A percentile compares a stretch with the other conserved stretches of the same genome.
Evolutionary conservation across 208 protist genomes (phyloP).

Genomic region (Entamoeba moshkovskii): DNA sequence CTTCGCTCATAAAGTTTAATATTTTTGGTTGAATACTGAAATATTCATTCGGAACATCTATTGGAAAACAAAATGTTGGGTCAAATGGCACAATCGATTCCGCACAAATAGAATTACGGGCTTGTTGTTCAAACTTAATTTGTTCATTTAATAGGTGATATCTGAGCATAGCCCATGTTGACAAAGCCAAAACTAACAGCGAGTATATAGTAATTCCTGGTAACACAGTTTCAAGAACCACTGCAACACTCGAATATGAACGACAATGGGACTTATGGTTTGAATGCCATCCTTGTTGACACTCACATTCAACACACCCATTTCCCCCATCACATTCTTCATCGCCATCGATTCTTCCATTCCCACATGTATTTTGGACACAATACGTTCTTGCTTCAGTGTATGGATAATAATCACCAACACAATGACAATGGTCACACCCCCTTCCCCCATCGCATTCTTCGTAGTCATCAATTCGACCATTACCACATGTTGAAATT

Average conservation of each 20-base stretch:
- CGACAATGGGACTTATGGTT: background rate
- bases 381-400: background rate
- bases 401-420: background rate
- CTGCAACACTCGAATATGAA: background rate
- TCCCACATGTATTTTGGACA: background rate
- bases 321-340: background rate
- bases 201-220: background rate
- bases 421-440: background rate
- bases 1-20: background rate
- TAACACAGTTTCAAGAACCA: background rate
- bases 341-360: background rate
- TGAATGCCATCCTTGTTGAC: background rate
- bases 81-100: background rate
- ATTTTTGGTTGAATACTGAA: background rate
- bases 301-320: background rate
- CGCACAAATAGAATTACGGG: background rate
- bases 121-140: background rate
- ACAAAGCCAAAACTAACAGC: background rate
- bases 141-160: background rate
- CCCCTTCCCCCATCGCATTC: background rate
- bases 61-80: background rate
- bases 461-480: background rate
- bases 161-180: background rate
- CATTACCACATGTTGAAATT: background rate
- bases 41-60: background rate